Evolutionary conservation across 768 basidiomycete genomes (phyloP).

Genomic region (Inosperma sp.): DNA sequence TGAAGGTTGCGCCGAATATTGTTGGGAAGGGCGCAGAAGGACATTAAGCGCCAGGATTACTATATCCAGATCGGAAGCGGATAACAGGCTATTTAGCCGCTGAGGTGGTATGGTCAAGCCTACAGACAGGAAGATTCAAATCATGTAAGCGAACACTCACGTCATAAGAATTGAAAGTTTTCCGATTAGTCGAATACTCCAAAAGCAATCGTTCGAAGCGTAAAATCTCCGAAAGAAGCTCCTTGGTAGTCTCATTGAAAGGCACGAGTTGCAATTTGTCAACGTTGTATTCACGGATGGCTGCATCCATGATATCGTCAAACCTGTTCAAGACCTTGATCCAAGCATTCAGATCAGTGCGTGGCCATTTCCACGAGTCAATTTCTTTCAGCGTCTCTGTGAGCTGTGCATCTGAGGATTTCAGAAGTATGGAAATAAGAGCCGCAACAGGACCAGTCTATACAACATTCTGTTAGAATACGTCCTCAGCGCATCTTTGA

Average conservation of each 20-base stretch:
- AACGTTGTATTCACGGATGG: conserved; percentile 81
- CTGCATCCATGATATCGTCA: conserved; percentile 79
- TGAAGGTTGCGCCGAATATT: conserved; percentile 85
- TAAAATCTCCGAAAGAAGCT: conserved; percentile 74
- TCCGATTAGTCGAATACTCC: conserved; percentile 97
- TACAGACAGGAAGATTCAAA: conserved; percentile 11
- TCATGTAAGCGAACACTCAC: conserved; percentile 47
- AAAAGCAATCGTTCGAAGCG: conserved; percentile 84
- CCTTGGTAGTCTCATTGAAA: conserved; percentile 74
- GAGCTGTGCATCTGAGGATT: conserved; percentile 68
- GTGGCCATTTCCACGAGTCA: conserved; percentile 87
- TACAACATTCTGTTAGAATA: conserved; percentile 19
- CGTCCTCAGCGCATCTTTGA: conserved; percentile 12
- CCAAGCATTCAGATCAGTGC: conserved; percentile 97
- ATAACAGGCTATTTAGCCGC: conserved; percentile 87
- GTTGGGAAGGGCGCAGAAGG: conserved; percentile 88
- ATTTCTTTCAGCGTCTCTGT: conserved; percentile 61
- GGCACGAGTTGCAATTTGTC: conserved; percentile 76
- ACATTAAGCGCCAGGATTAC: conserved; percentile 79
- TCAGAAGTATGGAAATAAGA: conserved; percentile 66
- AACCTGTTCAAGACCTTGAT: conserved; percentile 94
- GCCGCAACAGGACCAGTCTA: conserved; percentile 79
- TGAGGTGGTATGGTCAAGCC: conserved; percentile 29
- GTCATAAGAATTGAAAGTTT: conserved; percentile 95
- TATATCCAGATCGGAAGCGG: conserved; percentile 85